Conservation (phyloP, 2,329 filamentous ascomycete genomes). For the Cladosporium cucumerinum region DNA sequence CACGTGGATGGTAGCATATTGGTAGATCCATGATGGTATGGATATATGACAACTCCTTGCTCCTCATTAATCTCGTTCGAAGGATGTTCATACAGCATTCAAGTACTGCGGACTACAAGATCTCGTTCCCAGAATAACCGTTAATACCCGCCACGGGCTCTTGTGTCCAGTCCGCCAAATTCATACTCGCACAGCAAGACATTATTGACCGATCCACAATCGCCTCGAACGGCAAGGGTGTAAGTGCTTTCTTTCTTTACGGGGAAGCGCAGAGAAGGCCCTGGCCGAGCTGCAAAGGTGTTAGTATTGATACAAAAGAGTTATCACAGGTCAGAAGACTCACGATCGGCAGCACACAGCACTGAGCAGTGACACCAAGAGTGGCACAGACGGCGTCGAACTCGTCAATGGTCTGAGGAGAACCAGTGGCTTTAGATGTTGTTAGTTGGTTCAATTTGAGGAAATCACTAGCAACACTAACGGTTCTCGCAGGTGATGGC, state of each 20-base stretch:
- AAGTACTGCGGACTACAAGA: background rate
- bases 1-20: background rate
- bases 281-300: slow-evolving; percentile 7
- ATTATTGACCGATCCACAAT: background rate
- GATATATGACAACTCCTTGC: background rate
- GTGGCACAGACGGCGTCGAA: slow-evolving; percentile 14
- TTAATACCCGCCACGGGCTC: background rate
- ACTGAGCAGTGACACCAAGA: slow-evolving; percentile 16
- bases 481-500: slow-evolving; percentile 16
- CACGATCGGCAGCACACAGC: slow-evolving; percentile 19
- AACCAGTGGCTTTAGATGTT: background rate
- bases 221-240: background rate
- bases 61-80: background rate
- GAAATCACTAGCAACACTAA: background rate
- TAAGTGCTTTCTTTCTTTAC: background rate
- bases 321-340: background rate
- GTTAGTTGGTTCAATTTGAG: background rate
- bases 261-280: slow-evolving; percentile 11
- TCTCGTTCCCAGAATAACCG: background rate
- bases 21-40: background rate
- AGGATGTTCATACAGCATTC: background rate
- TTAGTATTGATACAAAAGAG: background rate
- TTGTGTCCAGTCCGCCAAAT: background rate
- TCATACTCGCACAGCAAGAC: background rate
- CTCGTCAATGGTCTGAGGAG: slow-evolving; percentile 6